phyloP scores from a whole-genome alignment of 176 grass and related monocot genomes.

The Stipa capillata region DNA sequence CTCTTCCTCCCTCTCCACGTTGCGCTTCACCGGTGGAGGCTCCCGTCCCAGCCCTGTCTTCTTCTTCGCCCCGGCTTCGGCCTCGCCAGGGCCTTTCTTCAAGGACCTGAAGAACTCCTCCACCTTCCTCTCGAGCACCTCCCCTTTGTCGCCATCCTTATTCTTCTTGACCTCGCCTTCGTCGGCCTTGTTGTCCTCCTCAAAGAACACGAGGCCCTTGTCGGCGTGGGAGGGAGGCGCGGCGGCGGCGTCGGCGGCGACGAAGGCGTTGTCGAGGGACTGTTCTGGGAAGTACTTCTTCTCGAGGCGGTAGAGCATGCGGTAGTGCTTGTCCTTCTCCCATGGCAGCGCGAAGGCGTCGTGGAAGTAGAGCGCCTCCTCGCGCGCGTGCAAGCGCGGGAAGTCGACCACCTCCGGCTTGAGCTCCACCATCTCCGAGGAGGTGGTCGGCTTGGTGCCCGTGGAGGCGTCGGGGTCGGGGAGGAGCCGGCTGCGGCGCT shows the following conservation, averaged over 20 bases:
- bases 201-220: slow-evolving; percentile 75
- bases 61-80: not conserved
- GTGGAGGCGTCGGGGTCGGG: slow-evolving; percentile 25
- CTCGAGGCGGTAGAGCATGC: slow-evolving; percentile 93
- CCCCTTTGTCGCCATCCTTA: slow-evolving; percentile 17
- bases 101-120: slow-evolving; percentile 89
- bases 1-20: slow-evolving; percentile 9
- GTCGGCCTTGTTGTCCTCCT: slow-evolving; percentile 24
- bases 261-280: slow-evolving; percentile 88
- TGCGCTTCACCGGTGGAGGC: slow-evolving; percentile 6
- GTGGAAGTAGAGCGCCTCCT: slow-evolving; percentile 96
- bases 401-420: slow-evolving; percentile 84
- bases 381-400: slow-evolving; percentile 80
- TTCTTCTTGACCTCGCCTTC: not conserved
- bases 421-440: slow-evolving; percentile 59
- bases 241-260: slow-evolving; percentile 30
- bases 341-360: slow-evolving; percentile 87
- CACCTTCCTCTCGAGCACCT: slow-evolving; percentile 81
- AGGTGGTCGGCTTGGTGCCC: slow-evolving; percentile 16
- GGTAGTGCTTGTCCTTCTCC: slow-evolving; percentile 99
- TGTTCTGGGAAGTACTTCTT: slow-evolving; percentile 96
- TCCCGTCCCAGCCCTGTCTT: not conserved
- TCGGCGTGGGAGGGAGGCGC: slow-evolving; percentile 22
- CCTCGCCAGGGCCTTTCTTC: slow-evolving; percentile 45
- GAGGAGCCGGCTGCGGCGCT: slow-evolving; percentile 33